Conservation (phyloP, 2,329 filamentous ascomycete genomes). For the Fusarium sacchari region DNA sequence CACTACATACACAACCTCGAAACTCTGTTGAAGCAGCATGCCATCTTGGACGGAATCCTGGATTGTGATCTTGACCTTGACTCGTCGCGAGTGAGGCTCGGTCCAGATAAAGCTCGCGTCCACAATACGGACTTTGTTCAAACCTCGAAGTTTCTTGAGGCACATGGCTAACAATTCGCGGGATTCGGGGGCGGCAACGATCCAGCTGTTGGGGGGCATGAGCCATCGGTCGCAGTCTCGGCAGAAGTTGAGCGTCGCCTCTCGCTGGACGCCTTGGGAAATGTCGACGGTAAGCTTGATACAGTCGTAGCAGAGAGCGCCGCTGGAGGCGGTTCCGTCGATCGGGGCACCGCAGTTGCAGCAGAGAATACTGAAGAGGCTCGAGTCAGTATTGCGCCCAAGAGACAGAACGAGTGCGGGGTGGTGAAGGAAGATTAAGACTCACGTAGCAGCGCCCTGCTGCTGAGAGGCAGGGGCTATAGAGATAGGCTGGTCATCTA, state of each 20-base stretch:
- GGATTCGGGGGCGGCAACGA: slow-evolving; percentile 85
- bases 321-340: slow-evolving; percentile 85
- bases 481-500: slow-evolving; percentile 55
- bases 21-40: slow-evolving; percentile 85
- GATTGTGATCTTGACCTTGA: slow-evolving; percentile 95
- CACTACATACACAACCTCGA: slow-evolving; percentile 93
- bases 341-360: slow-evolving; percentile 98
- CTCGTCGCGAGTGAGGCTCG: slow-evolving; percentile 90
- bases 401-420: slow-evolving; percentile 22
- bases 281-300: slow-evolving; percentile 95
- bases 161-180: slow-evolving; percentile 93
- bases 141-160: slow-evolving; percentile 84
- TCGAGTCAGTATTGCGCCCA: slow-evolving; percentile 27
- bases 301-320: slow-evolving; percentile 95
- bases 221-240: slow-evolving; percentile 95
- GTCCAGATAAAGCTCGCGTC: slow-evolving; percentile 99
- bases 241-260: slow-evolving; percentile 91
- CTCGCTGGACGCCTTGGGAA: slow-evolving; percentile 88
- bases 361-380: slow-evolving; percentile 75
- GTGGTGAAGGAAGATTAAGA: slow-evolving; percentile 17
- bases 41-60: slow-evolving; percentile 75
- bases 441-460: slow-evolving; percentile 55
- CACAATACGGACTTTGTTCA: slow-evolving; percentile 92
- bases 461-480: slow-evolving; percentile 48
- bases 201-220: slow-evolving; percentile 85